Percentiles rank a stretch among this genome's conserved stretches.
These are phyloP conservation scores for Lodderomyces theae DNA, from an alignment of 1,139 yeast species.

Conservation along the genomic window DNA sequence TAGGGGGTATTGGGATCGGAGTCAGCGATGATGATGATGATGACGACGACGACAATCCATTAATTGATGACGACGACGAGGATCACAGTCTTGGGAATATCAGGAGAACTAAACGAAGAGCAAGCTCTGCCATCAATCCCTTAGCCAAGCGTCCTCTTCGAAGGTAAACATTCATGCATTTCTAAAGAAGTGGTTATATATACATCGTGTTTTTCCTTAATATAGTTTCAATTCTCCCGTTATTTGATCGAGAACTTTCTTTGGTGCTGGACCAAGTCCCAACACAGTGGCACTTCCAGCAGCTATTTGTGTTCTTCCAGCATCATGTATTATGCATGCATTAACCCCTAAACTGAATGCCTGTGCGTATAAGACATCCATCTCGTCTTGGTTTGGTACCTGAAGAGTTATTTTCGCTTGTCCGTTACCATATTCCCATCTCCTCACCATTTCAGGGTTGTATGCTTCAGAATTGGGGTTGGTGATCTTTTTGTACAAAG, in stretches of 20 bases:
- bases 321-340: slow-evolving; percentile 83
- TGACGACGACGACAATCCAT: slow-evolving; percentile 26
- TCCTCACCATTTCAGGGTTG: slow-evolving; percentile 56
- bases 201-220: slow-evolving; percentile 34
- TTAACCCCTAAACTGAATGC: slow-evolving; percentile 81
- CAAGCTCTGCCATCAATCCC: slow-evolving; percentile 47
- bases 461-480: slow-evolving; percentile 52
- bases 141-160: slow-evolving; percentile 22
- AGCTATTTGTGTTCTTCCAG: slow-evolving; percentile 94
- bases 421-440: slow-evolving; percentile 79
- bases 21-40: slow-evolving; percentile 37
- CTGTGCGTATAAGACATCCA: slow-evolving; percentile 74
- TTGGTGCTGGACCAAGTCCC: slow-evolving; percentile 98
- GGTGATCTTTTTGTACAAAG: slow-evolving; percentile 72
- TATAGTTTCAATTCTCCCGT: slow-evolving; percentile 78
- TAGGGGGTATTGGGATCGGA: slow-evolving; percentile 37
- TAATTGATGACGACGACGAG: slow-evolving; percentile 41
- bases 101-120: slow-evolving; percentile 36
- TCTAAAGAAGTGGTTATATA: slow-evolving; percentile 2
- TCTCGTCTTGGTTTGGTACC: slow-evolving; percentile 67
- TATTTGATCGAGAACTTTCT: slow-evolving; percentile 69
- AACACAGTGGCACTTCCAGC: slow-evolving; percentile 94
- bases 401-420: slow-evolving; percentile 95
- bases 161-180: slow-evolving; percentile 6
- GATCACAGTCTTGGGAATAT: slow-evolving; percentile 15